Base-by-base conservation (phyloP, 441 rosid species). In the Erysimum pusillum region DNA sequence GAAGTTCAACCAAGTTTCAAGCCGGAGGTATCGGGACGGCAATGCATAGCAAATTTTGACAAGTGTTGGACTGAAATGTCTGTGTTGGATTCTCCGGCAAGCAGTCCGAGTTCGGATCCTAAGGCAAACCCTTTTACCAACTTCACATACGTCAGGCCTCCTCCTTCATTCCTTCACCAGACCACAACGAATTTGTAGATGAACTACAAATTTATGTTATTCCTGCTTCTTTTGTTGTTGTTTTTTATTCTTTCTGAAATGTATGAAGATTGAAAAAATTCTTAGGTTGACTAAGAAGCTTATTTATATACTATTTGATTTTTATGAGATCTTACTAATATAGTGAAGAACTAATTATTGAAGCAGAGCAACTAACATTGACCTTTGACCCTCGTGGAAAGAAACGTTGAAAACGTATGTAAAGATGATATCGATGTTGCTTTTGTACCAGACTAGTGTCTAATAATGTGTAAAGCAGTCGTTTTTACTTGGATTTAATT, bases 11-110 rank as follows among this genome's bases (percentile, higher is more conserved):
- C 98, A 10, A 84, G 94, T 77, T 95, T 95, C 78, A 84, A 84
- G 5, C 98, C 99, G 1, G 86, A 90, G 61, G 93, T 95, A 9
- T 90, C 88, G 0, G 98, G 97, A 71, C 85, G 81, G 73, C 90
- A 82, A 35, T 93, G 99, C 86, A 85, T 89, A 45, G 99, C 97
- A 13, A 95, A 95, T 82, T 95, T 95, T 12, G 97, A 91, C 73
- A 91, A 82, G 65, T 74, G 79, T 51, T 93, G 98, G 98, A 93
- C 98, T 12, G 96, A 93, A 9, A 91, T 91, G 99, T 87, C 96
- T 20, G 63, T 90, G 61, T 46, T 73, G 11, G 96, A 88, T 76
- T 95, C 97, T 32, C 98, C 98, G 13, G 98, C 90, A 63, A 88
- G 83, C 68, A 91, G 95, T 80, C 99, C 99, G 2, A 89, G 71